Base-by-base conservation (phyloP, 1,284 basidiomycete species). In the Melanopsichium pennsylvanicum region DNA sequence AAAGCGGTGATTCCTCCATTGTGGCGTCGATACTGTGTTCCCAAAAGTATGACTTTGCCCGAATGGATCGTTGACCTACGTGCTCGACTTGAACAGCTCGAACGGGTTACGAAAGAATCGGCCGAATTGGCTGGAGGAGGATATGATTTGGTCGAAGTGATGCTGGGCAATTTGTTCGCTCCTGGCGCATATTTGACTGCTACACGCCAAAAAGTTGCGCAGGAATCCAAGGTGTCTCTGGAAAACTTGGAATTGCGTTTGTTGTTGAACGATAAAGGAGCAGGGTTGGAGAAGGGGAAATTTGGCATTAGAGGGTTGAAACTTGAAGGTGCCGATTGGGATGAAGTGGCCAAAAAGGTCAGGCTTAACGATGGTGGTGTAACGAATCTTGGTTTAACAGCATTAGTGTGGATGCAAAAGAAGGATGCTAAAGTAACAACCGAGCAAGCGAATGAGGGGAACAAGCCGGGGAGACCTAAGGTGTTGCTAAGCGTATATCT, bases 401-500 rank as follows among this genome's bases (percentile, higher is more conserved):
- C 59, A 6, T 50, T 80, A 38, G 54, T 67, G 19, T 78, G 77
- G 77, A 49, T 58, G 25, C 27, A 40, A 16, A 23, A 47, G 27
- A 27, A 48, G 19, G 18, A 12, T n/a, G n/a, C n/a, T n/a, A n/a
- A n/a, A n/a, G n/a, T n/a, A n/a, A n/a, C n/a, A n/a, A n/a, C n/a
- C n/a, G n/a, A n/a, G n/a, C n/a, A n/a, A n/a, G n/a, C n/a, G 31
- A 16, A 27, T n/a, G 33, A 29, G 7, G 21, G 23, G 5, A 3
- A 19, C 11, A 35, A 42, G 27, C 19, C 3, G 5, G 31, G 36
- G 11, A 34, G 40, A n/a, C n/a, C n/a, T 12, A 31, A 32, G 29
- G 61, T 71, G 32, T 91, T 89, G 71, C 82, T 97, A 19, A 93
- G 93, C 0, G 90, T 97, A 31, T 97, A 96, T 81, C 86, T 96